Conservation (phyloP, 2,329 filamentous ascomycete genomes). For the Fusarium multiceps region DNA sequence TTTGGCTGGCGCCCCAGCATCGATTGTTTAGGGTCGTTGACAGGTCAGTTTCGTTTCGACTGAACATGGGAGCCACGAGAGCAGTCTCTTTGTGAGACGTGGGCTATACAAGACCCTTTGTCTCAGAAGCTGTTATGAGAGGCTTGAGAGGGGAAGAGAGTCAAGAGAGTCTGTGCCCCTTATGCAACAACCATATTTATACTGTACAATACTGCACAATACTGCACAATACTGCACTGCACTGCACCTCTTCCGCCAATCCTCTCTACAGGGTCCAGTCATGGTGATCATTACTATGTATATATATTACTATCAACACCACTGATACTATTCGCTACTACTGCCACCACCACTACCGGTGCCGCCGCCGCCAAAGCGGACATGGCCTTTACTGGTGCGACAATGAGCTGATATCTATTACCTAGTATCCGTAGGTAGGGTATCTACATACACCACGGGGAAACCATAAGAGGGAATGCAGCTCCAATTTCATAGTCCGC, state of each 20-base stretch:
- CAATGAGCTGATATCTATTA: constrained; percentile 37
- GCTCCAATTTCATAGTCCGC: constrained; percentile 33
- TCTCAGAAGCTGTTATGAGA: constrained; percentile 2
- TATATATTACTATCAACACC: constrained; percentile 14
- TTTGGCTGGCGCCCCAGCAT: constrained; percentile 32
- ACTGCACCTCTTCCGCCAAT: constrained; percentile 36
- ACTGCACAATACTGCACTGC: not conserved
- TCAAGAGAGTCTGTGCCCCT: constrained; percentile 4
- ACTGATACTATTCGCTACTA: constrained; percentile 1
- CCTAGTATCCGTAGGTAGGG: too few relatives aligned
- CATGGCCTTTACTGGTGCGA: constrained; percentile 26
- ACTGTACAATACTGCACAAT: not conserved
- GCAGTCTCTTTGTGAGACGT: constrained; percentile 37
- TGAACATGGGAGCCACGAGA: constrained; percentile 47
- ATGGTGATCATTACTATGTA: constrained; percentile 10
- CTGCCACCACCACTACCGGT: constrained; percentile 24
- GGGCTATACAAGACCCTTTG: constrained; percentile 25
- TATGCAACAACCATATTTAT: constrained; percentile 19
- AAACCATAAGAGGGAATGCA: constrained; percentile 23
- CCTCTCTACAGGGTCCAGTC: constrained; percentile 19
- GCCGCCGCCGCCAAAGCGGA: constrained; percentile 24
- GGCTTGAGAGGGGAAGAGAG: not conserved
- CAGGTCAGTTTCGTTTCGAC: constrained; percentile 37
- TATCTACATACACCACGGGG: not conserved
- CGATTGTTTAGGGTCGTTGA: constrained; percentile 37